Conservation (phyloP, 2,329 filamentous ascomycete genomes). For the Pseudonectria buxi region DNA sequence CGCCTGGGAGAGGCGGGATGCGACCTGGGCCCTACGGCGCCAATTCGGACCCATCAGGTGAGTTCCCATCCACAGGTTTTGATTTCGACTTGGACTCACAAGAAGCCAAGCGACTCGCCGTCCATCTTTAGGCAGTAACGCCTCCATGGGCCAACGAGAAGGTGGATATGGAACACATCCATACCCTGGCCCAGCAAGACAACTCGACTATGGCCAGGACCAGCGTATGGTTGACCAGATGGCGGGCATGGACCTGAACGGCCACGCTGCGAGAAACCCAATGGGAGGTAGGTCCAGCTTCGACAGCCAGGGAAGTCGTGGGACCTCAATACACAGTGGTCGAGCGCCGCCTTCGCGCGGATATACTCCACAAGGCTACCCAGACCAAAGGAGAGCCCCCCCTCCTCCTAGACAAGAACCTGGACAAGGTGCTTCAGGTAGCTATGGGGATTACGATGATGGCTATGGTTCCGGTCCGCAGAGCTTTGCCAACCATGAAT, state of each 20-base stretch:
- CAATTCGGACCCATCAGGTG: slow-evolving; percentile 37
- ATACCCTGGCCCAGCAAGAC: slow-evolving; percentile 14
- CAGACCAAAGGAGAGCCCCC: slow-evolving; percentile 21
- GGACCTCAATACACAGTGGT: slow-evolving; percentile 20
- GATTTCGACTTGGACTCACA: slow-evolving; percentile 8
- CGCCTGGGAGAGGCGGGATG: slow-evolving; percentile 31
- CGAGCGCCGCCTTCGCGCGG: slow-evolving; percentile 25
- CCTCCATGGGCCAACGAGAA: slow-evolving; percentile 23
- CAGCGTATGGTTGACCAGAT: slow-evolving; percentile 28
- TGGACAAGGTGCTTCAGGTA: slow-evolving; percentile 14
- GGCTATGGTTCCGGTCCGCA: slow-evolving; percentile 22
- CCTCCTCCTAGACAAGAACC: slow-evolving; percentile 23
- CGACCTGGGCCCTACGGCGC: slow-evolving; percentile 35
- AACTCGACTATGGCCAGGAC: slow-evolving; percentile 19
- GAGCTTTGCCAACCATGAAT: slow-evolving; percentile 32
- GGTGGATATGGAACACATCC: slow-evolving; percentile 19
- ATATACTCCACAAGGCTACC: slow-evolving; percentile 26
- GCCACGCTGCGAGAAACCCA: slow-evolving; percentile 17
- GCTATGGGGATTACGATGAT: slow-evolving; percentile 22
- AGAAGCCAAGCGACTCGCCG: slow-evolving; percentile 19
- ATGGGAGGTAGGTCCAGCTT: slow-evolving; percentile 16
- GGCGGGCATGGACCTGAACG: slow-evolving; percentile 29
- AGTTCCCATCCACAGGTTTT: slow-evolving; percentile 13
- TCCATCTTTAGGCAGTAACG: slow-evolving; percentile 24
- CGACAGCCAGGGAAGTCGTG: slow-evolving; percentile 21